Base-by-base conservation (phyloP, 2,329 filamentous ascomycete genomes). In the Hypoxylon sp. region DNA sequence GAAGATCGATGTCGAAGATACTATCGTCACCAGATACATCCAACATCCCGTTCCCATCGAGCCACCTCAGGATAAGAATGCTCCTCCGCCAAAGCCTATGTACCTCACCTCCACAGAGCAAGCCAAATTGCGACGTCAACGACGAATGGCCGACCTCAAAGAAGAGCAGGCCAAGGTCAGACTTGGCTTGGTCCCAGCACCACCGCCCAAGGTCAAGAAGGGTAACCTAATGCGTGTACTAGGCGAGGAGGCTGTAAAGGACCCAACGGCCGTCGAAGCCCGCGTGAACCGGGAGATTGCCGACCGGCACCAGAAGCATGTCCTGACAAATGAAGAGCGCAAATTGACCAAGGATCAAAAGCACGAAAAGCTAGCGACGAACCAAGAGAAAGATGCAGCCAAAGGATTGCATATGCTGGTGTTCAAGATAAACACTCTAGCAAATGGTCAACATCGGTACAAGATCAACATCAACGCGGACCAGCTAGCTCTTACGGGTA, bases 181-280 rank as follows among this genome's bases (percentile, higher is more conserved):
- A 51, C 61, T 99, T 7, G 94, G 94, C 13, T 80, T 99, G 9
- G 88, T 93, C 53, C 91, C 92, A 2, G 90, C 93, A 13, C 91
- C 92, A 19, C 89, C 92, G 17, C 93, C 94, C 7, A 99, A 97
- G 73, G 91, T 99, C 62, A 97, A 97, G 75, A 95, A 95, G 72
- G 90, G 88, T 50, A 99, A 99, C 71, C 82, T 99, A 68, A 99
- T 99, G 94, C 88, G 92, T 50, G 94, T 99, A 20, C 80, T 97
- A 47, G 94, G 94, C 57, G 91, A 97, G 68, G 88, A 91, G 72
- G 82, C 82, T 12, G 93, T 99, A 61, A 95, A 96, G 68, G 94
- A 99, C 72, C 94, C 94, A 5, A 99, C 95, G 0, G 94, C 94
- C 3, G 94, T 99, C 34, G 94, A 99, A 74, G 91, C 91, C 40